These are phyloP conservation scores for Penicillium sp. DNA, from an alignment of 2,329 filamentous ascomycete species.

Conservation along the genomic window DNA sequence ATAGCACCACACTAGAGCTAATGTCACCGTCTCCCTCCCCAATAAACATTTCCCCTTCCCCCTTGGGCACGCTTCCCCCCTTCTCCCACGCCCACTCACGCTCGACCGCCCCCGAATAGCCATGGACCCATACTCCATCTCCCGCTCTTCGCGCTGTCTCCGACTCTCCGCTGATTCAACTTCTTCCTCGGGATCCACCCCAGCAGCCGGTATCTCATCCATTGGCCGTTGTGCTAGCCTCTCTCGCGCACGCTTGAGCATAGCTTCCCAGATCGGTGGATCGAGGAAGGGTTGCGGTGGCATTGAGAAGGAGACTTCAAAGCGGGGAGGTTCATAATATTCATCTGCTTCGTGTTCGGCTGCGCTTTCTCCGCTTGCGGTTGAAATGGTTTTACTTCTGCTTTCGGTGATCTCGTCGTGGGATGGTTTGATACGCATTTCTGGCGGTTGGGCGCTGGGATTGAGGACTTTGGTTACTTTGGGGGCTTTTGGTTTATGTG, in stretches of 20 bases:
- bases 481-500: background rate
- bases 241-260: constrained; percentile 23
- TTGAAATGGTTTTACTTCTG: background rate
- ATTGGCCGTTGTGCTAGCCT: constrained; percentile 6
- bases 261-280: constrained; percentile 32
- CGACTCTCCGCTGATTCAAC: constrained; percentile 18
- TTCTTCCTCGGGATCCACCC: background rate
- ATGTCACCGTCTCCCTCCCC: constrained; percentile 9
- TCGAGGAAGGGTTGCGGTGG: constrained; percentile 41
- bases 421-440: constrained; percentile 16
- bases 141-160: constrained; percentile 19
- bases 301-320: constrained; percentile 35
- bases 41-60: constrained; percentile 13
- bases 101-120: constrained; percentile 31
- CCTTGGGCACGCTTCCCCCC: background rate
- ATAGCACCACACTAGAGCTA: background rate
- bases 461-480: constrained; percentile 20
- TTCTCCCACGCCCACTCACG: constrained; percentile 21
- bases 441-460: constrained; percentile 23
- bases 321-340: constrained; percentile 5
- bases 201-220: background rate
- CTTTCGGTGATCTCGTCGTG: background rate
- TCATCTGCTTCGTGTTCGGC: background rate
- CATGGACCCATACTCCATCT: constrained; percentile 35
- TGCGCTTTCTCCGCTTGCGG: background rate